Evolutionary conservation across 2,329 filamentous ascomycete species (phyloP), one percentile per base, ranked within the genome.

Genomic region (Cladosporium sphaerospermum): DNA sequence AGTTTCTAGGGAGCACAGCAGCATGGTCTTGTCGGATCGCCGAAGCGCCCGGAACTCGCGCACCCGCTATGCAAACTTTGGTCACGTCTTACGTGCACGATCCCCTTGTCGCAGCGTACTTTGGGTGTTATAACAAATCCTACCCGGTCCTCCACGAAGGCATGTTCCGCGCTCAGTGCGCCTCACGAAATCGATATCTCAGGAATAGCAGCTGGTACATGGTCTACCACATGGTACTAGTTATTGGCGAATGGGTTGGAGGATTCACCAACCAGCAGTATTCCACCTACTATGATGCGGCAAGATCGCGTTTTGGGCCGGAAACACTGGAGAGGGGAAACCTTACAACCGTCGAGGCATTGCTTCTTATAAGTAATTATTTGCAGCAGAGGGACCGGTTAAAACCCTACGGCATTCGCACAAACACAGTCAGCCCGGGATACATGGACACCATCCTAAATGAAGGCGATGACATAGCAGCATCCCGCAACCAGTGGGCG

Each of bases 371-470:
- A 50, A 71, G 71, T 0, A 78, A 78, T 49, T 78, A 78, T 58
- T 67, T 77, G 3, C 77, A 78, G 58, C 78, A 78, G 57, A 66
- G 73, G 34, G 73, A 78, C 58, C 71, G 74, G 34, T 75, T 75
- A 5, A 78, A 79, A 16, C 14, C 14, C 14, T 16, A 16, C 14
- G 14, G 14, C 14, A 16, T 16, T 16, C 14, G 14, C 14, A 16
- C 14, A 16, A 16, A 16, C 14, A 16, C 14, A 16, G 14, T 16
- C 14, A 16, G 14, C 14, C 14, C 14, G 14, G 14, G 14, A 16
- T 16, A 16, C 14, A 16, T 16, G 14, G 14, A 16, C 14, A 16
- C 14, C 14, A 16, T 16, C 14, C 14, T 16, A 16, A 16, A 16
- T 16, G 14, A 16, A 16, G 14, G 14, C 14, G 14, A 16, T 16